phyloP scores from a whole-genome alignment of 2,329 filamentous ascomycete genomes.

The Magnaporthales sp. region DNA sequence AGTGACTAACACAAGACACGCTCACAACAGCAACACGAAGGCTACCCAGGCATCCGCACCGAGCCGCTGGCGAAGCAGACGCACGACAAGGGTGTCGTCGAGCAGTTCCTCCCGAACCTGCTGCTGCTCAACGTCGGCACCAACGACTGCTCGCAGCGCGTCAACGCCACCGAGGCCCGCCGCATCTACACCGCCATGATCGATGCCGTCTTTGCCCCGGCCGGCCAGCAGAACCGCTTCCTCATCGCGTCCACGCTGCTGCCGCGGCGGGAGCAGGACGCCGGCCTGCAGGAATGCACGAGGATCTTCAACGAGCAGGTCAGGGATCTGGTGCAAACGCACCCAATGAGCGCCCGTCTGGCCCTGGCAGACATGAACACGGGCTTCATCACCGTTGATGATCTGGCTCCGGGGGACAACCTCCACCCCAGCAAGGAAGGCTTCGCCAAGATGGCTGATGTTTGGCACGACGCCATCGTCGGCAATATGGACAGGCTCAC shows the following conservation, averaged over 20 bases:
- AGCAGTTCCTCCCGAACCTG: conserved; percentile 3
- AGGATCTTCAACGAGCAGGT: conserved; percentile 2
- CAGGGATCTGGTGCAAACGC: not conserved
- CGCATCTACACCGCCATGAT: conserved; percentile 5
- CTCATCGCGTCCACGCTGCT: conserved; percentile 6
- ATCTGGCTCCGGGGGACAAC: conserved; percentile 3
- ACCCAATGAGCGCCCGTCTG: not conserved
- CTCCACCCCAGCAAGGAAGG: conserved; percentile 5
- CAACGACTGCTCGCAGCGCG: conserved; percentile 5
- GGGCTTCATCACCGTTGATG: conserved; percentile 5
- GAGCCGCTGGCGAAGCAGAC: conserved; percentile 1
- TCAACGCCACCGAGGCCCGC: not conserved
- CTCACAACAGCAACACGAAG: conserved; percentile 3
- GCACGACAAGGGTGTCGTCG: not conserved
- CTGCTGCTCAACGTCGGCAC: conserved; percentile 7
- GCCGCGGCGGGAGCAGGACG: not conserved
- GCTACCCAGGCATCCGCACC: conserved; percentile 6
- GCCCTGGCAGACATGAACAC: conserved; percentile 6
- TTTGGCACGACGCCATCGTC: conserved; percentile 1
- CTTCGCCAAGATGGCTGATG: conserved; percentile 3
- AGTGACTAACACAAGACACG: not conserved
- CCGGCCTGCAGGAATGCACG: conserved; percentile 3
- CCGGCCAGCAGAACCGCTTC: not conserved
- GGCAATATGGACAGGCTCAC: not conserved
- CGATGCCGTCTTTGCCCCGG: conserved; percentile 2